Evolutionary conservation across 2,329 filamentous ascomycete species (phyloP), one percentile per base, ranked within the genome.

Genomic region (Arthrocladium fulminans): DNA sequence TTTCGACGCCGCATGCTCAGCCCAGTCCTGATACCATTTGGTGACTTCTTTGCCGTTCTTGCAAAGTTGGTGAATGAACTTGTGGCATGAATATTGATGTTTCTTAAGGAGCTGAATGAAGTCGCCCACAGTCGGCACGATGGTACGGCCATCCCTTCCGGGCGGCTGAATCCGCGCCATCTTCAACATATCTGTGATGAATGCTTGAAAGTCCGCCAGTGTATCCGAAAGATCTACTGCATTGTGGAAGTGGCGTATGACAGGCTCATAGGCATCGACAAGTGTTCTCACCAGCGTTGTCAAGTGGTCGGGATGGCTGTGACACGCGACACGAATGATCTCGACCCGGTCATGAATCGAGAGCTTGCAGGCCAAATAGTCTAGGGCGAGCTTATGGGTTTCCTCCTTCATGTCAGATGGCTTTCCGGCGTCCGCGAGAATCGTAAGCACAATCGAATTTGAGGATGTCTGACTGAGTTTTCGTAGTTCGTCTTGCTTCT

Each of bases 331-430:
- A 10, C 74, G 72, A 10, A 79, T 77, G 42, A 90, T 80, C 56
- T 81, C 75, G 49, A 86, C 79, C n/a, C 86, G 77, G 60, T 92
- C 86, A 29, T 80, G 78, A 7, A 86, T 76, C 0, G 81, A 81
- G 20, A 89, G 74, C n/a, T 81, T 73, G 1, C 83, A 78, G 0
- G 81, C 76, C 54, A 86, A 80, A 63, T 86, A 89, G 49, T 85
- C 79, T 38, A 84, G 71, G 29, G 81, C 83, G 52, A 77, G 73
- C 2, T 66, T 65, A 54, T 89, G 84, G 54, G 86, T 80, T 8
- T 67, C 57, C 9, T 81, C 75, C 1, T 72, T 75, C 20, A 87
- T 63, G 30, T 49, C 53, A 0, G 67, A 61, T 1, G 67, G 62
- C 3, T 75, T 63, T 2, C 55, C 51, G 20, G 54, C 1, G 66